These are phyloP conservation scores for Hanseniaspora valbyensis DNA, from an alignment of 805 yeast genomes.

Conservation along the genomic window DNA sequence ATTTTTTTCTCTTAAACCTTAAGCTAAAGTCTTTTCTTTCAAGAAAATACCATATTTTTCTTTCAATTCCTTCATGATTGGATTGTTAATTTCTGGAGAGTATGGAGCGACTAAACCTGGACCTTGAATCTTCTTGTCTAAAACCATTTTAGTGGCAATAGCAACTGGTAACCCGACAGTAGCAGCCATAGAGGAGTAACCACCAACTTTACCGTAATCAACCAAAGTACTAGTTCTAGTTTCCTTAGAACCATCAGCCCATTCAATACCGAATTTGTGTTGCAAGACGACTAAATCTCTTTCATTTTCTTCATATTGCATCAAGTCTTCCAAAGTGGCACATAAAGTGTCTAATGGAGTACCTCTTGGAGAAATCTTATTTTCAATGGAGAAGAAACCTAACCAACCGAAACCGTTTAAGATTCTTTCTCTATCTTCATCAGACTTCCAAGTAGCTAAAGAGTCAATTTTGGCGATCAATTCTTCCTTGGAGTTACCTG, in stretches of 20 bases:
- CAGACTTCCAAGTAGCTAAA: constrained; percentile 70
- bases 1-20: constrained; percentile 15
- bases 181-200: constrained; percentile 97
- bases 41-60: constrained; percentile 79
- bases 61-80: constrained; percentile 83
- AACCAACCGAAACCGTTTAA: constrained; percentile 86
- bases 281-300: constrained; percentile 91
- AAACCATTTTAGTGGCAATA: constrained; percentile 77
- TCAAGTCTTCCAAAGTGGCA: constrained; percentile 86
- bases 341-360: constrained; percentile 93
- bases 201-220: constrained; percentile 78
- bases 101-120: constrained; percentile 92
- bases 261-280: constrained; percentile 94
- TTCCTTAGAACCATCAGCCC: constrained; percentile 87
- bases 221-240: constrained; percentile 91
- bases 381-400: constrained; percentile 67
- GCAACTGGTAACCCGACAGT: constrained; percentile 98
- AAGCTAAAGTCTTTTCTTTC: constrained; percentile 66
- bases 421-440: constrained; percentile 75
- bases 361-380: constrained; percentile 71
- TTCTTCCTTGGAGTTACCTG: constrained; percentile 59
- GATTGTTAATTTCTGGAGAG: constrained; percentile 78
- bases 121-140: constrained; percentile 63
- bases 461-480: constrained; percentile 63
- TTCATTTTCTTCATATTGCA: constrained; percentile 94